Base-by-base conservation (phyloP, 768 basidiomycete species). In the Amylocystis lapponica region DNA sequence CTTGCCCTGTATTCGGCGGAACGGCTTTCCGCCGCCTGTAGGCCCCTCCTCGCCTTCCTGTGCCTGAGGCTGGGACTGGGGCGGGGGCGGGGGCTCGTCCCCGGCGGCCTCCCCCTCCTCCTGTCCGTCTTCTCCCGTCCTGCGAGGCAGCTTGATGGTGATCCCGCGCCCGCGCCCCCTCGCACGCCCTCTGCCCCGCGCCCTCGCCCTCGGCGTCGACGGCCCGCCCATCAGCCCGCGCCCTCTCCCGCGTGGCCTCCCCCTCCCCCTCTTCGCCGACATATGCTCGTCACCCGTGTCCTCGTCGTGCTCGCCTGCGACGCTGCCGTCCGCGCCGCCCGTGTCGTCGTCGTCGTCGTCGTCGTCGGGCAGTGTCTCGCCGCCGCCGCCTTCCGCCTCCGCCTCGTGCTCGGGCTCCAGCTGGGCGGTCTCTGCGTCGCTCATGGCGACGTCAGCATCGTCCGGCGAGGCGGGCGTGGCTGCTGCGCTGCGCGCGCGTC, bases 1-100 rank as follows among this genome's bases (percentile, higher is more conserved):
- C 50, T 79, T 72, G 9, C 85, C 90, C 27, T 83, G 79, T 52
- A 96, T 77, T 56, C 72, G 76, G 27, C 80, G 68, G 67, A 83
- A 87, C 1, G 83, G 80, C 51, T 84, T 86, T 0, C 82, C 83
- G 2, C 75, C 66, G 12, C 59, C 65, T 31, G 58, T 43, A 3
- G 57, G 48, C 5, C 54, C 60, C 40, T 76, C 72, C 14, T 63
- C 64, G 13, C 63, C 63, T 14, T 27, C 63, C 35, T 41, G 34
- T n/a, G n/a, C n/a, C n/a, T n/a, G n/a, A n/a, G 14, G 29, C 35
- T 26, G 13, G 20, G 3, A 29, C 41, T 21, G 59, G n/a, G n/a
- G n/a, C n/a, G n/a, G n/a, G 31, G 14, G 56, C 32, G 39, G 52
- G 23, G n/a, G 37, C 36, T 27, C 41, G 17, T 37, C 48, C 46